Evolutionary conservation across 345 rosid genomes (phyloP).

Genomic region (Luvunga scandens): DNA sequence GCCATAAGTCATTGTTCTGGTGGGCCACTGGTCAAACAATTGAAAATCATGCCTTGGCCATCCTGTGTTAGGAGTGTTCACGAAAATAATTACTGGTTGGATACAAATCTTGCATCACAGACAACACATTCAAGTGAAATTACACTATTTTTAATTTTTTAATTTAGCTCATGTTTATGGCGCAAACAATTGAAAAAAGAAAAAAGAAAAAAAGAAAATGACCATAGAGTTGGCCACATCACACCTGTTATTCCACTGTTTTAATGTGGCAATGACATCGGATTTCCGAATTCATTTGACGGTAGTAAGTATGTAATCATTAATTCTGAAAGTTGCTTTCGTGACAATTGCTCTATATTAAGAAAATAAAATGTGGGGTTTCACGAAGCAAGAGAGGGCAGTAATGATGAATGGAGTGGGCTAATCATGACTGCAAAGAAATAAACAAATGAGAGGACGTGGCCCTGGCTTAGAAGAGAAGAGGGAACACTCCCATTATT

Average conservation of each 20-base stretch:
- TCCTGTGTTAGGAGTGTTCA: background rate
- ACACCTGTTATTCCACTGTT: background rate
- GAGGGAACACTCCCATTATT: conserved; percentile 9
- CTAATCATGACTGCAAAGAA: background rate
- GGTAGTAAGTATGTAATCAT: background rate
- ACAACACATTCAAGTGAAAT: background rate
- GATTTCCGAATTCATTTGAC: background rate
- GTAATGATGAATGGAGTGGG: conserved; percentile 5
- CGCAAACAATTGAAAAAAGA: background rate
- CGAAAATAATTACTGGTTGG: background rate
- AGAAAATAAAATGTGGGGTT: background rate
- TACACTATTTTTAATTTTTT: background rate
- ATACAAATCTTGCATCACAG: background rate
- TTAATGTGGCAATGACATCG: background rate
- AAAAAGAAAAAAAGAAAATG: background rate
- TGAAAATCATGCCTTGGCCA: background rate
- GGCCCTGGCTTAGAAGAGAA: background rate
- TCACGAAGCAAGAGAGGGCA: background rate
- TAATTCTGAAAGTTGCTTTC: background rate
- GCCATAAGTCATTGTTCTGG: background rate
- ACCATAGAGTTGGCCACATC: background rate
- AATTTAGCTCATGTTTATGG: background rate
- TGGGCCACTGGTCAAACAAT: background rate
- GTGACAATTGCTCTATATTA: background rate
- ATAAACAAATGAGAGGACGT: background rate